phyloP scores from a whole-genome alignment of 352 stramenopile species.

The Thalassiosira exigua region DNA sequence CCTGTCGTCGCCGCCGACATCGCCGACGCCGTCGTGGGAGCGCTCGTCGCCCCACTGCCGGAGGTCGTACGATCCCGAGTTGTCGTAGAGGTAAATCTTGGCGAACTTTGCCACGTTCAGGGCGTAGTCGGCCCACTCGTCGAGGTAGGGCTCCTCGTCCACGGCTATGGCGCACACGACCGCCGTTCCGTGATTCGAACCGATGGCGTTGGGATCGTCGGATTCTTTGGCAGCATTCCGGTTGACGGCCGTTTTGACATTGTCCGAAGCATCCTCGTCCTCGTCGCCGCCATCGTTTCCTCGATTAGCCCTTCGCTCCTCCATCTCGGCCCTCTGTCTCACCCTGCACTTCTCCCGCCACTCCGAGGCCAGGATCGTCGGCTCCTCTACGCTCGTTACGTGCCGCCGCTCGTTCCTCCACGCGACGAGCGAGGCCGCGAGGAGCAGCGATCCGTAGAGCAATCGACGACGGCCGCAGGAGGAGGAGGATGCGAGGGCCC shows the following conservation, averaged over 20 bases:
- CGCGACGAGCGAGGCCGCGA: not conserved
- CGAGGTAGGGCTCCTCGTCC: constrained; percentile 7
- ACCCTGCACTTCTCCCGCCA: not conserved
- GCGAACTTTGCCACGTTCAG: constrained; percentile 4
- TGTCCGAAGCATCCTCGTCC: not conserved
- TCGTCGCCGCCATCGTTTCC: too few species aligned
- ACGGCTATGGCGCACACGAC: constrained; percentile 7
- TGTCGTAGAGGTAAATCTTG: constrained; percentile 15
- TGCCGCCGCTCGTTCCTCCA: not conserved
- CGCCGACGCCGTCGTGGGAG: not conserved
- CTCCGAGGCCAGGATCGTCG: not conserved
- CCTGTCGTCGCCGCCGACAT: not conserved
- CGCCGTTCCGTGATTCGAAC: not conserved
- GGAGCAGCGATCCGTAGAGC: not conserved
- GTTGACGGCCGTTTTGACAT: not conserved
- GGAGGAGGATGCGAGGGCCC: not conserved
- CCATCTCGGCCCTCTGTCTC: not conserved
- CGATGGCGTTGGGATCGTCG: not conserved
- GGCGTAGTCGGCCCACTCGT: constrained; percentile 11
- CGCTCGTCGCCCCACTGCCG: not conserved
- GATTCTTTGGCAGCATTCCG: not conserved
- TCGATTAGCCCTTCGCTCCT: not conserved
- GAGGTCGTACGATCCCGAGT: not conserved
- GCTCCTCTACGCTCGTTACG: not conserved
- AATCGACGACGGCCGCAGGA: not conserved